A percentile compares a stretch with the other conserved stretches of the same genome.
phyloP scores from a whole-genome alignment of 169 alveolate genomes.

The Plasmodium fragile region DNA sequence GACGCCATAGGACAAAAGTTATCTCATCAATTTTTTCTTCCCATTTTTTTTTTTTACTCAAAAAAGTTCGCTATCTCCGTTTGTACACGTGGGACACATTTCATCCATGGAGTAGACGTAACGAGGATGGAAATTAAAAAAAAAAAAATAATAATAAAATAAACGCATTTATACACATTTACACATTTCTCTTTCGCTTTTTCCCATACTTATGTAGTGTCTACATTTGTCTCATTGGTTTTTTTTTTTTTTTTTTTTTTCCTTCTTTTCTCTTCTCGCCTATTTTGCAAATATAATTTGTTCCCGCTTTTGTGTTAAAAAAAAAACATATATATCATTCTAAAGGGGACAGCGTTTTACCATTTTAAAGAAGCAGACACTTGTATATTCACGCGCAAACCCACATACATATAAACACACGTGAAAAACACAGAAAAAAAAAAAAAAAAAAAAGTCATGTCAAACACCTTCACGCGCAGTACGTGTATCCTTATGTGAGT shows the following conservation, averaged over 20 bases:
- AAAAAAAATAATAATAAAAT: background rate
- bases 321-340: background rate
- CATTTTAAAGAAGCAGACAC: background rate
- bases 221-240: background rate
- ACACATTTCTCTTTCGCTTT: background rate
- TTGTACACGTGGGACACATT: background rate
- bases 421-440: background rate
- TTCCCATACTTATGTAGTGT: background rate
- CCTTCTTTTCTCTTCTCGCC: background rate
- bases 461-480: background rate
- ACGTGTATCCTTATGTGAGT: background rate
- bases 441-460: background rate
- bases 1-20: background rate
- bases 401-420: background rate
- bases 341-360: background rate
- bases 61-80: background rate
- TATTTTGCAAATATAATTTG: background rate
- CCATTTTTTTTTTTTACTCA: background rate
- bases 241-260: constrained; percentile 9
- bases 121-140: background rate
- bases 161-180: background rate
- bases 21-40: background rate
- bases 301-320: background rate
- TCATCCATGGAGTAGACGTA: background rate
- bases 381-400: background rate